Base-by-base conservation (phyloP, 768 basidiomycete genomes). In the Gymnopilus dilepis region DNA sequence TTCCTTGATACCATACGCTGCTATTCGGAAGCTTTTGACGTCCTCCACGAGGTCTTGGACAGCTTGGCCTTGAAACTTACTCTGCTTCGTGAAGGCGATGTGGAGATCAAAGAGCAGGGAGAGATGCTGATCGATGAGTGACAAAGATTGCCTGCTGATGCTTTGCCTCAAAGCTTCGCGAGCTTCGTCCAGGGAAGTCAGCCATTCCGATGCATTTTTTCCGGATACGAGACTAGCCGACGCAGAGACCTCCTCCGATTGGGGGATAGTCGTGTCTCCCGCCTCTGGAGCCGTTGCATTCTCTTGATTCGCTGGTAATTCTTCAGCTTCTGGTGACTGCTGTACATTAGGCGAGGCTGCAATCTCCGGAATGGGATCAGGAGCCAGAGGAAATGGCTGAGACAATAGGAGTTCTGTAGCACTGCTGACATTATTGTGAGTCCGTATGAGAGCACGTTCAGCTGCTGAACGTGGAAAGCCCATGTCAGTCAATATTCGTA, bases 391-490 rank as follows among this genome's bases (percentile, higher is more conserved):
- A 69, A 89, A 91, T 1, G 95, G 94, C 66, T 95, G 90, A 0
- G 86, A 83, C 13, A 99, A 79, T 1, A 99, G 82, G 3, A 92
- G 78, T 66, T 99, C 96, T 0, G 97, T 90, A 4, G 97, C 97
- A 4, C 91, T 87, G 43, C 82, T 88, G 68, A 97, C 81, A 69
- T 97, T 95, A 74, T 99, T 99, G 63, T 90, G 86, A 4, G 90
- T 88, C 11, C 96, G 91, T 19, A 82, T 74, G 38, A 99, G 79
- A 4, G 97, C 97, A 55, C 89, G 84, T 70, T 92, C 91, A 1
- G 89, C 94, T 12, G 93, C 92, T 41, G 86, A 84, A n/a, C 95
- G 87, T 34, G 91, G 87, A 80, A 99, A 99, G 47, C 97, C 97
- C 97, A 99, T 99, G 69, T 99, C 97, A 9, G 86, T 89, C 57